Evolutionary conservation across 2,329 filamentous ascomycete species (phyloP), one percentile per base, ranked within the genome.

Genomic region (Penicillium sp.): DNA sequence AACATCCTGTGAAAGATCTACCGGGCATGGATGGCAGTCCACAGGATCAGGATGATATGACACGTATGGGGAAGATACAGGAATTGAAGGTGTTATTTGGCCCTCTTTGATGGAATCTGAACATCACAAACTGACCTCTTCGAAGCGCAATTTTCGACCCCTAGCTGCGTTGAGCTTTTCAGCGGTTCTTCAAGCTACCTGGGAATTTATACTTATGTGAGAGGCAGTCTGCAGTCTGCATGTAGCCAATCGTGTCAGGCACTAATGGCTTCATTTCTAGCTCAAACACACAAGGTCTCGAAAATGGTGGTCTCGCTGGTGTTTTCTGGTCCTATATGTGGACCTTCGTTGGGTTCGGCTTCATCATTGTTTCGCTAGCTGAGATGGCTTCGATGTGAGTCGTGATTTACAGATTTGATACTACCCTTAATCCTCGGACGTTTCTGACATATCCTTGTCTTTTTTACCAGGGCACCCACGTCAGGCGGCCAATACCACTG

Each of bases 281-380:
- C 38, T 60, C 62, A 5, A 63, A 66, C 16, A 61, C 58, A 0
- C 56, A 68, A 41, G 65, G 64, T 0, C 58, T 67, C 4, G 39
- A 60, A n/a, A 60, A 67, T 46, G 62, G 61, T 0, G 64, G 65
- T 3, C 52, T 60, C 23, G 63, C 63, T 3, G 65, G 62, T 3
- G 31, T 67, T 35, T 59, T 64, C 15, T 65, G 64, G 63, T 60
- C 67, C 0, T 73, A 68, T 55, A 44, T 74, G 13, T 68, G 68
- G 58, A 72, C 86, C 32, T 73, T 87, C 23, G 84, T 92, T 6
- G 86, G 88, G 0, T 81, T 88, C 27, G 87, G 88, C 8, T 86
- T 85, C 25, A 79, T 91, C 27, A 66, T 72, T n/a, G 55, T 63
- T 23, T 71, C 71, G 16, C 78, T 93, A 65, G 83, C 88, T 0